Evolutionary conservation across 2,329 filamentous ascomycete species (phyloP), one percentile per base, ranked within the genome.

Genomic region (Aspergillus quadricinctus): DNA sequence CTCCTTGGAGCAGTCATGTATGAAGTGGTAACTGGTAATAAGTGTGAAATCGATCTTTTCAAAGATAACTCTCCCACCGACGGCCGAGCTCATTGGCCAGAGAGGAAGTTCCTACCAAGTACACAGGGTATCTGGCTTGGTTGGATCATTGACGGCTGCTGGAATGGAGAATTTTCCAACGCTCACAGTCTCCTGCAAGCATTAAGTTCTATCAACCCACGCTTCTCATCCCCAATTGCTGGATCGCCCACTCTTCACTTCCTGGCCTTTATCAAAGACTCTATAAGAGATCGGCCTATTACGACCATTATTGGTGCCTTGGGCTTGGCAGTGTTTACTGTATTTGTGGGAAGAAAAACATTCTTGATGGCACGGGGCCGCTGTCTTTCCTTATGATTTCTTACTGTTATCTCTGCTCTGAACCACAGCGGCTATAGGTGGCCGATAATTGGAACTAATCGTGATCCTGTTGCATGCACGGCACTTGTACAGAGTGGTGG

Each of bases 1-100:
- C 63, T 64, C 23, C 61, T 72, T 23, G 69, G 68, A 9, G 57
- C 65, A 31, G 68, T 71, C n/a, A 68, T 72, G 35, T 72, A 66
- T 50, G 63, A 70, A 56, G 57, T 71, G 19, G 52, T 66, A 3
- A 66, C 66, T 23, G 61, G 60, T 7, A 40, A 55, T 3, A 55
- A 57, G 17, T 69, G 59, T 54, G 60, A 64, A 43, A 64, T 69
- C 48, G 64, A 69, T 53, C 51, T 72, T 8, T 64, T 59, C 37
- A 58, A 65, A 52, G 58, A 69, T 45, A 50, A 52, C 29, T 31
- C 60, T 49, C 41, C 55, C 40, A 10, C 28, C 8, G 28, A 29
- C 28, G 28, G 28, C 28, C 48, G 49, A 35, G 57, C 46, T 48
- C 45, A 57, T 37, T 69, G 63, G 63, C 68, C 66, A 23, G 55